Evolutionary conservation across 1,284 basidiomycete genomes (phyloP), one percentile per base, ranked within the genome.

Genomic region (Phellinidium pouzarii): DNA sequence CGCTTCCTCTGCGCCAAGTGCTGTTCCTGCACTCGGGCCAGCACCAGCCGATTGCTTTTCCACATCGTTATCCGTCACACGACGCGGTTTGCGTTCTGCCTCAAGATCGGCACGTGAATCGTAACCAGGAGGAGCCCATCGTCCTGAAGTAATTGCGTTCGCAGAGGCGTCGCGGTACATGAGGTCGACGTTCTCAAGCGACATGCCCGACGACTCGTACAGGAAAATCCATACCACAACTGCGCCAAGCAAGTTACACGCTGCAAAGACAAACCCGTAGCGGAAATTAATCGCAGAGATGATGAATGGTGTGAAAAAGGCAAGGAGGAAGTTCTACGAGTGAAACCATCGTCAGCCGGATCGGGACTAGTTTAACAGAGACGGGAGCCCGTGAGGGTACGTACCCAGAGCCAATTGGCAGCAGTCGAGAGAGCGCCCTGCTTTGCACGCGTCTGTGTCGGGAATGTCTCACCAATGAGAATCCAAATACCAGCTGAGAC

Each of bases 281-380:
- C 73, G 68, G 66, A 79, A 88, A 4, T 69, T 43, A 62, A 87
- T 87, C 3, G 71, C 68, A 29, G 62, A 65, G 3, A 68, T 69
- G 60, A 86, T 84, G 66, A 84, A 83, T 1, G 82, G 82, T 12
- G 82, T 84, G 69, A 88, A 87, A 75, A 87, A 88, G 1, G 80
- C 80, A 55, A 89, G 70, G 50, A 87, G 70, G 73, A 90, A 89
- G 66, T 87, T 88, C 78, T 61, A 56, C 7, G 54, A 41, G 54
- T 43, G 42, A 6, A 48, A 8, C n/a, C n/a, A n/a, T n/a, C n/a
- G n/a, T n/a, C n/a, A n/a, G n/a, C n/a, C n/a, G n/a, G n/a, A 38
- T 17, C 22, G 36, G 7, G 19, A 11, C 20, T 22, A 29, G 34
- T 11, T 22, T 44, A n/a, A 4, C 52, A 29, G 20, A 36, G 14